These are phyloP conservation scores for Tricladium varicosporioides DNA, from an alignment of 2,329 filamentous ascomycete species.

Conservation along the genomic window DNA sequence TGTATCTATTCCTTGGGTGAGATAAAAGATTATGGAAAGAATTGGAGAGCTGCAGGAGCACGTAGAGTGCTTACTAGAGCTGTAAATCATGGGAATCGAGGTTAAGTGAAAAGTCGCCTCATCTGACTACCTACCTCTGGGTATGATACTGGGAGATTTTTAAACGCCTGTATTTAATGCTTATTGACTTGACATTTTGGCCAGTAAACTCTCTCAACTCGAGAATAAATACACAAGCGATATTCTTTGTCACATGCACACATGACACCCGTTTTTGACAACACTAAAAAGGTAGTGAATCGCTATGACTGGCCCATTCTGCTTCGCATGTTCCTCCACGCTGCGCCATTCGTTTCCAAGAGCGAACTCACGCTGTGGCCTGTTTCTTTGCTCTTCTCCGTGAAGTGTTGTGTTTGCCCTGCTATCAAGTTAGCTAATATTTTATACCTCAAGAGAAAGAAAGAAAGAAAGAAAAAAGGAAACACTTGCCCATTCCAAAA, in stretches of 20 bases:
- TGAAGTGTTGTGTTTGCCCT: constrained; percentile 1
- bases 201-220: neutral
- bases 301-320: neutral
- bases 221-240: neutral
- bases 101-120: neutral
- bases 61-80: neutral
- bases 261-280: neutral
- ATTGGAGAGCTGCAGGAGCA: neutral
- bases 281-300: neutral
- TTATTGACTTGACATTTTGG: neutral
- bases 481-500: constrained; percentile 5
- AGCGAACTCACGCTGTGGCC: neutral
- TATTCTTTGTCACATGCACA: neutral
- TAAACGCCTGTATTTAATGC: neutral
- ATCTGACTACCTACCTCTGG: neutral
- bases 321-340: constrained; percentile 1
- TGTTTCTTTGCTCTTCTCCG: constrained; percentile 1
- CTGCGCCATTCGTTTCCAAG: neutral
- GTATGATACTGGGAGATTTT: neutral
- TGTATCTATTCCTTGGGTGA: neutral
- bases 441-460: neutral
- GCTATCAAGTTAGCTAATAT: neutral
- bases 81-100: no score
- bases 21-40: neutral
- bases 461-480: neutral